Percentiles rank a stretch among this genome's conserved stretches.
phyloP scores from a whole-genome alignment of 2,329 filamentous ascomycete species.

The Talaromyces sp. region DNA sequence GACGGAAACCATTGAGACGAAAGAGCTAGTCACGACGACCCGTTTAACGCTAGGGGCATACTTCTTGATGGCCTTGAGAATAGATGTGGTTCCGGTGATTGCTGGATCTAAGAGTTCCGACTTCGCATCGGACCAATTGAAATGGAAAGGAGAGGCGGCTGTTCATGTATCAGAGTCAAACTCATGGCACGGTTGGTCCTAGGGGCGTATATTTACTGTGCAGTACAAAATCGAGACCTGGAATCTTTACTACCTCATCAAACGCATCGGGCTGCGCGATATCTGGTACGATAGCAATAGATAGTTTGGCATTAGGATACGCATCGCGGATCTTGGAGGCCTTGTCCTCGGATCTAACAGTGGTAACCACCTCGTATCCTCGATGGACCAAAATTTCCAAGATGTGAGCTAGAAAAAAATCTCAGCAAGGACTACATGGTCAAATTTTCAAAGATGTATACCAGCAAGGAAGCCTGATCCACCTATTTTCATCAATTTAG shows the following conservation, averaged over 20 bases:
- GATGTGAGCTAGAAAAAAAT: slow-evolving; percentile 13
- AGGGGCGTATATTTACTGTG: not conserved
- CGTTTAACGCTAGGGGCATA: slow-evolving; percentile 24
- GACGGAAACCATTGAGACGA: slow-evolving; percentile 46
- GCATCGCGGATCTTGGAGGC: slow-evolving; percentile 17
- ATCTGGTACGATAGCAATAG: slow-evolving; percentile 24
- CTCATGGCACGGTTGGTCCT: slow-evolving; percentile 22
- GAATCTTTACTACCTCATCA: slow-evolving; percentile 9
- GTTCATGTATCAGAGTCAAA: slow-evolving; percentile 67
- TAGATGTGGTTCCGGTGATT: slow-evolving; percentile 19
- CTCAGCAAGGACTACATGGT: not conserved
- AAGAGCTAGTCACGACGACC: slow-evolving; percentile 49
- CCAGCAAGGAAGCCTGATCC: slow-evolving; percentile 2
- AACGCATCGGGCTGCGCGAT: slow-evolving; percentile 28
- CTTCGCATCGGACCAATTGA: slow-evolving; percentile 18
- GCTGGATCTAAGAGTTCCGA: slow-evolving; percentile 23
- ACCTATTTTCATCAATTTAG: not conserved
- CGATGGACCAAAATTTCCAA: slow-evolving; percentile 17
- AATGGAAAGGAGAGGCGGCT: slow-evolving; percentile 28
- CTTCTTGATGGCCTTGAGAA: slow-evolving; percentile 18
- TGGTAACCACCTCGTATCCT: slow-evolving; percentile 15
- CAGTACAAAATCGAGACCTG: not conserved
- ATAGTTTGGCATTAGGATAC: slow-evolving; percentile 18
- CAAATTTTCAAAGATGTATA: slow-evolving; percentile 4
- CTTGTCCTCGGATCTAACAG: slow-evolving; percentile 18